These are phyloP conservation scores for Microascus cirrosus DNA, from an alignment of 2,329 filamentous ascomycete species.

Conservation along the genomic window DNA sequence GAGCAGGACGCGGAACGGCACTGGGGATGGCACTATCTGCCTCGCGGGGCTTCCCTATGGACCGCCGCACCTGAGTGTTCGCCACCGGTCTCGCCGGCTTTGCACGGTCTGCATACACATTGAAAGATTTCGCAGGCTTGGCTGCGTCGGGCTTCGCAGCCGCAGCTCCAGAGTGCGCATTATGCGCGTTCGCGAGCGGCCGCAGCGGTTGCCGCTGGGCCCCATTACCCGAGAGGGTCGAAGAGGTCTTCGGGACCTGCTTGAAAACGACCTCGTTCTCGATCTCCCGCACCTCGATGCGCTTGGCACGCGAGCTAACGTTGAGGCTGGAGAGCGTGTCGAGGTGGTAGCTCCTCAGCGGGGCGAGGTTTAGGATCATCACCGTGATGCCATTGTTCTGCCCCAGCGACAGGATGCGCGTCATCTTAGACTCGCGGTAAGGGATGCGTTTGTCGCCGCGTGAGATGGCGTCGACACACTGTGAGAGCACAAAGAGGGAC, in stretches of 20 bases:
- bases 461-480: conserved; percentile 91
- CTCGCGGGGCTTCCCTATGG: conserved; percentile 31
- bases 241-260: conserved; percentile 49
- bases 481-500: conserved; percentile 84
- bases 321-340: conserved; percentile 91
- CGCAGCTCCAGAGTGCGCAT: conserved; percentile 53
- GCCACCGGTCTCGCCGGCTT: conserved; percentile 29
- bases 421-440: conserved; percentile 96
- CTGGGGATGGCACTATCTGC: conserved; percentile 15
- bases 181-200: conserved; percentile 63
- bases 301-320: conserved; percentile 89
- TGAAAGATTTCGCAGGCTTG: conserved; percentile 75
- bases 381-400: conserved; percentile 93
- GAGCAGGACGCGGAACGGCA: conserved; percentile 18
- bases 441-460: conserved; percentile 67
- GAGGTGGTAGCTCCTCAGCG: conserved; percentile 83
- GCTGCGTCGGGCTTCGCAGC: conserved; percentile 33
- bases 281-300: conserved; percentile 89
- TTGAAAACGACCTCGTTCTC: conserved; percentile 92
- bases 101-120: conserved; percentile 69
- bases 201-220: conserved; percentile 64
- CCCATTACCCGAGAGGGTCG: conserved; percentile 24
- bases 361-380: conserved; percentile 92
- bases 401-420: conserved; percentile 78
- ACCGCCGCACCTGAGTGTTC: conserved; percentile 21